These are phyloP conservation scores for Termitomyces sp. DNA, from an alignment of 768 basidiomycete species.

Conservation along the genomic window DNA sequence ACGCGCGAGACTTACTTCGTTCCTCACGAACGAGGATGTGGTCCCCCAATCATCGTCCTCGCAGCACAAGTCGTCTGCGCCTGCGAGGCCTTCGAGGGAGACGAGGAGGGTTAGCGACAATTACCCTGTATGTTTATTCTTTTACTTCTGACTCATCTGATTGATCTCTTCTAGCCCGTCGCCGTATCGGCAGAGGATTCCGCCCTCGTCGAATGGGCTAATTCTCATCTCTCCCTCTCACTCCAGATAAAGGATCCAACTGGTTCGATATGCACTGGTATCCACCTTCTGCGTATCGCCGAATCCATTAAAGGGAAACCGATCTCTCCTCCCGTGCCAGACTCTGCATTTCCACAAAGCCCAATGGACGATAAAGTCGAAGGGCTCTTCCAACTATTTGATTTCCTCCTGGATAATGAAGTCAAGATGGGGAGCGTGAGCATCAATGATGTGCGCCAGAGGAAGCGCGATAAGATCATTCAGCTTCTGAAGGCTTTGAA, in stretches of 20 bases:
- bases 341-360: conserved; percentile 69
- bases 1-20: conserved; percentile 45
- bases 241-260: conserved; percentile 48
- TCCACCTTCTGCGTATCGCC: conserved; percentile 78
- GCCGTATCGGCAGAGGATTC: conserved; percentile 27
- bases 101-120: conserved; percentile 36
- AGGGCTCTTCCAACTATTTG: conserved; percentile 84
- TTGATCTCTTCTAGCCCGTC: conserved; percentile 1
- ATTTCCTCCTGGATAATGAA: conserved; percentile 88
- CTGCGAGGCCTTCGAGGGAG: conserved; percentile 69
- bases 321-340: conserved; percentile 65
- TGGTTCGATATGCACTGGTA: conserved; percentile 53
- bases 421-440: conserved; percentile 88
- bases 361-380: conserved; percentile 76
- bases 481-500: conserved; percentile 75
- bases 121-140: conserved; percentile 20
- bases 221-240: conserved; percentile 65
- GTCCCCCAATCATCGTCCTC: conserved; percentile 11
- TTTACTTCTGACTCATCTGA: conserved; percentile 3
- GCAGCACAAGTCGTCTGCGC: conserved; percentile 17
- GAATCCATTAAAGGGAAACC: conserved; percentile 71
- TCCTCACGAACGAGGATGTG: conserved; percentile 28
- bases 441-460: conserved; percentile 87
- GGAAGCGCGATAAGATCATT: conserved; percentile 74
- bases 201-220: conserved; percentile 83